phyloP scores from a whole-genome alignment of 768 basidiomycete species.

The Rhizopogon vulgaris region DNA sequence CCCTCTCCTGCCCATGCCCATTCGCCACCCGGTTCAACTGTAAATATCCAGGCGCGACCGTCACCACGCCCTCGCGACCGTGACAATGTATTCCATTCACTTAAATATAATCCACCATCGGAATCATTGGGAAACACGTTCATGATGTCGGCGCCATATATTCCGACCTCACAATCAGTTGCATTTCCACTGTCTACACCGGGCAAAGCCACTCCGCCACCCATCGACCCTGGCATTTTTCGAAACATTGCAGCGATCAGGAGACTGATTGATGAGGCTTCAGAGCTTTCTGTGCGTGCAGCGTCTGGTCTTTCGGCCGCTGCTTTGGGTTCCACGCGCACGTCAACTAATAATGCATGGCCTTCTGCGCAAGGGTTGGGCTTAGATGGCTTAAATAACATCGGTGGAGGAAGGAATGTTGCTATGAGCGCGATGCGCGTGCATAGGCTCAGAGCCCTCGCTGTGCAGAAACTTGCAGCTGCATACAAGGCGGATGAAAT shows the following conservation, averaged over 20 bases:
- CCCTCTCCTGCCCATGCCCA: conserved; percentile 16
- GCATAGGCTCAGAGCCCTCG: conserved; percentile 72
- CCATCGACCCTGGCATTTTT: conserved; percentile 87
- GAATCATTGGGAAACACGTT: conserved; percentile 35
- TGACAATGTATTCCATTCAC: conserved; percentile 40
- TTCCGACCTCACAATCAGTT: conserved; percentile 28
- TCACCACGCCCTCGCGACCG: conserved; percentile 24
- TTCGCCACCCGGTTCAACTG: conserved; percentile 6
- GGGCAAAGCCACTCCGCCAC: conserved; percentile 72
- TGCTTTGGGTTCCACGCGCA: conserved; percentile 63
- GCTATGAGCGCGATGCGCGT: conserved; percentile 83
- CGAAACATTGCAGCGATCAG: conserved; percentile 70
- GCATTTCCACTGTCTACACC: conserved; percentile 50
- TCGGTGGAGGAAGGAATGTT: conserved; percentile 60
- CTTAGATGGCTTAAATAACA: conserved; percentile 50
- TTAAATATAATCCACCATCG: conserved; percentile 39
- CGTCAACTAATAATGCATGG: conserved; percentile 46
- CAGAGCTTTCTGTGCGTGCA: conserved; percentile 83
- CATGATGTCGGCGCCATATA: conserved; percentile 28
- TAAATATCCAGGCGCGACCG: conserved; percentile 9
- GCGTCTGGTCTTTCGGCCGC: conserved; percentile 77
- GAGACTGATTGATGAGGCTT: conserved; percentile 81
- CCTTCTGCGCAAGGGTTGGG: conserved; percentile 57
- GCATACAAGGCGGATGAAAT: conserved; percentile 88
- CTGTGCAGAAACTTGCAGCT: conserved; percentile 80